Conservation (phyloP, 2,329 filamentous ascomycete genomes). For the Curvularia spicifera region DNA sequence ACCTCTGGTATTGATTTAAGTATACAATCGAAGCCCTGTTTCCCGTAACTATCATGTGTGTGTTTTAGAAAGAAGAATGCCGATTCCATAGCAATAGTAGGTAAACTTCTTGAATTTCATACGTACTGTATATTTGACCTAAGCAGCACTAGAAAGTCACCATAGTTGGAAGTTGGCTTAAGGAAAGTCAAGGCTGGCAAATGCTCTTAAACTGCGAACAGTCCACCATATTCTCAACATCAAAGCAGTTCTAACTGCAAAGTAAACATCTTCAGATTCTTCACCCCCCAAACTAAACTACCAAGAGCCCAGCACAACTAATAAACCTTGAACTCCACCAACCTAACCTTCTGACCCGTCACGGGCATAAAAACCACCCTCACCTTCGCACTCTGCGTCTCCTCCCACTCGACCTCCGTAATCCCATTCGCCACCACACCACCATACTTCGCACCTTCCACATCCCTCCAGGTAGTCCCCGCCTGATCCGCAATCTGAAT, state of each 20-base stretch:
- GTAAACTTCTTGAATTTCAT: too few species aligned
- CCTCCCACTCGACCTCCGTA: slow-evolving; percentile 43
- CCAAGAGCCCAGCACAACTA: background rate
- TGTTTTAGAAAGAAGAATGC: background rate
- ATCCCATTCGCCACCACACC: slow-evolving; percentile 48
- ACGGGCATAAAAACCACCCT: slow-evolving; percentile 46
- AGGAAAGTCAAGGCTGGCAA: too few species aligned
- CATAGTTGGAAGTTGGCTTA: too few species aligned
- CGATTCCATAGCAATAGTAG: too few species aligned
- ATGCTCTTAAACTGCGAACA: too few species aligned
- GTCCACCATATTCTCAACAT: too few species aligned
- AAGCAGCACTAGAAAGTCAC: too few species aligned
- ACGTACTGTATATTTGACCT: too few species aligned
- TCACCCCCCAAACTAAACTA: too few species aligned
- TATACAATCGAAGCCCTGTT: background rate
- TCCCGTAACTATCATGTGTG: background rate
- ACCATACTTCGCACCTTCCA: slow-evolving; percentile 27
- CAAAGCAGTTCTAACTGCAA: too few species aligned
- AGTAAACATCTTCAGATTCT: too few species aligned
- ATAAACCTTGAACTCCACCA: slow-evolving; percentile 52
- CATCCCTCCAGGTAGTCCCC: slow-evolving; percentile 37
- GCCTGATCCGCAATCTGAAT: slow-evolving; percentile 34
- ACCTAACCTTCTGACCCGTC: slow-evolving; percentile 40
- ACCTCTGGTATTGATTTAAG: background rate
- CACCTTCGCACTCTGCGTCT: slow-evolving; percentile 32